Evolutionary conservation across 345 rosid genomes (phyloP).

Genomic region (Carallia brachiata): DNA sequence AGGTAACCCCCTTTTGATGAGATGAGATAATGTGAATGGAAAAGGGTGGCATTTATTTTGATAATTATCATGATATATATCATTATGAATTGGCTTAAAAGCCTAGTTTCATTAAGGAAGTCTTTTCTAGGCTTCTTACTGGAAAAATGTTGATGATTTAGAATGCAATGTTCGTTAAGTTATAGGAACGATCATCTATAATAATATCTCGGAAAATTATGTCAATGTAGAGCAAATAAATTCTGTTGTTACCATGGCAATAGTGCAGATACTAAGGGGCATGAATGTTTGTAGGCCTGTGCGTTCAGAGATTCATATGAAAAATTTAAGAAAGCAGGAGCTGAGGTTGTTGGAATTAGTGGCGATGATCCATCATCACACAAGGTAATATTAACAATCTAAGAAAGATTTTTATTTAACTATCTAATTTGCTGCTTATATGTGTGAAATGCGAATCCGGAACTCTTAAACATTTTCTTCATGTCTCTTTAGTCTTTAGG

Average conservation of each 20-base stretch:
- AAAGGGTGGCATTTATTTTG: too few relatives aligned
- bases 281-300: constrained; percentile 55
- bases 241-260: background rate
- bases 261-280: constrained; percentile 11
- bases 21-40: too few relatives aligned
- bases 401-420: background rate
- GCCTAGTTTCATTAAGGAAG: too few relatives aligned
- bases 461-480: background rate
- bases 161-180: background rate
- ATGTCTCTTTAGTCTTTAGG: too few relatives aligned
- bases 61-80: too few relatives aligned
- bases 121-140: too few relatives aligned
- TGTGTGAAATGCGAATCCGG: background rate
- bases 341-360: constrained; percentile 87
- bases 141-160: background rate
- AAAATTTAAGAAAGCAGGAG: constrained; percentile 98
- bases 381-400: constrained; percentile 45
- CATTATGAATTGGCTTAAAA: background rate
- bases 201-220: too few relatives aligned
- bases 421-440: background rate
- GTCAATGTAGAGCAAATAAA: background rate
- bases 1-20: constrained; percentile 38
- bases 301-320: constrained; percentile 89
- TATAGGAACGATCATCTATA: background rate
- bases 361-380: constrained; percentile 88